phyloP scores from a whole-genome alignment of 2,329 filamentous ascomycete species.

The Fusarium ramigenum region DNA sequence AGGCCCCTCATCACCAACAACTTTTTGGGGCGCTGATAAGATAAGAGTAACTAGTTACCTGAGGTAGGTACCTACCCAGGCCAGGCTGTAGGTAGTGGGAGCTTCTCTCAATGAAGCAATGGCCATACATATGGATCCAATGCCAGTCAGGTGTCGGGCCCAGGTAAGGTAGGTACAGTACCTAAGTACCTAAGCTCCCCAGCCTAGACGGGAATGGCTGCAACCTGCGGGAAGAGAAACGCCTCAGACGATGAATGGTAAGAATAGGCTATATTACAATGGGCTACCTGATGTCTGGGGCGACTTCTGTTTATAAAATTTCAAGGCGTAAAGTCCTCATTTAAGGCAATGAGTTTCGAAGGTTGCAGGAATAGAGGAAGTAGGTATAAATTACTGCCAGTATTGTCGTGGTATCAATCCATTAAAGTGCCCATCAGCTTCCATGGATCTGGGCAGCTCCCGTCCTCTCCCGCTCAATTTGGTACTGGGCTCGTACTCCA shows the following conservation, averaged over 20 bases:
- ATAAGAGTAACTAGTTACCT: constrained; percentile 16
- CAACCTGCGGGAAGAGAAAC: not conserved
- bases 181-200: constrained; percentile 1
- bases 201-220: not conserved
- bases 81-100: not conserved
- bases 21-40: constrained; percentile 30
- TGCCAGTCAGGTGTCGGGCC: constrained; percentile 26
- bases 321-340: not conserved
- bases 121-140: not conserved
- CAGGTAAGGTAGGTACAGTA: not conserved
- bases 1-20: constrained; percentile 55
- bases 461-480: constrained; percentile 9
- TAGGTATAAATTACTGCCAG: not conserved
- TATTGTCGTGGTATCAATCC: not conserved
- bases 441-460: constrained; percentile 8
- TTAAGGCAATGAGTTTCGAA: not conserved
- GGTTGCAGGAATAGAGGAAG: not conserved
- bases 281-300: not conserved
- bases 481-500: constrained; percentile 18
- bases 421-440: constrained; percentile 5
- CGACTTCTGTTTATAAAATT: not conserved
- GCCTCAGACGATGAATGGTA: not conserved
- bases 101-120: constrained; percentile 17
- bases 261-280: not conserved
- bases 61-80: too few species aligned